phyloP scores from a whole-genome alignment of 106 monocot genomes.

The Dendrobium catenatum region DNA sequence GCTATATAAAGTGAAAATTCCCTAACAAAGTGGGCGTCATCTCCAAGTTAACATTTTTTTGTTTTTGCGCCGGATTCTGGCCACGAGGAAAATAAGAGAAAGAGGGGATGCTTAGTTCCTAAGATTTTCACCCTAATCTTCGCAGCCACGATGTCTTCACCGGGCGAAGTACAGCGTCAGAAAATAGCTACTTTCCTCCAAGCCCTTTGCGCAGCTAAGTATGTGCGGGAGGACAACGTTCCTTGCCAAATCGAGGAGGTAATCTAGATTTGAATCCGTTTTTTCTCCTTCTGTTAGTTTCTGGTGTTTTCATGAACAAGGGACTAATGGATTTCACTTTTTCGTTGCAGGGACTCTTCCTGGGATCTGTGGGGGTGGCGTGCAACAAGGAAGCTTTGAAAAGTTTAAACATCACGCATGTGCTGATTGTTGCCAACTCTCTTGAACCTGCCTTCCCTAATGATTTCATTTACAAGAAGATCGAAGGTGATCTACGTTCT shows the following conservation, averaged over 20 bases:
- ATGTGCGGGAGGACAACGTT: slow-evolving; percentile 43
- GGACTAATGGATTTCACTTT: not conserved
- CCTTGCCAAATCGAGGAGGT: slow-evolving; percentile 75
- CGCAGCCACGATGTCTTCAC: slow-evolving; percentile 8
- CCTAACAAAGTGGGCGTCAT: too few species aligned
- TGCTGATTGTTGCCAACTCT: slow-evolving; percentile 68
- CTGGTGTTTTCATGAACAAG: not conserved
- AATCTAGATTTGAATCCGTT: not conserved
- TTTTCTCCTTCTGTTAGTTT: not conserved
- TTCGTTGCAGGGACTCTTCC: slow-evolving; percentile 53
- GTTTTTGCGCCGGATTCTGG: too few species aligned
- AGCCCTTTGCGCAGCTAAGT: slow-evolving; percentile 38
- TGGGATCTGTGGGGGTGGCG: slow-evolving; percentile 79
- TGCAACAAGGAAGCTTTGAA: slow-evolving; percentile 53
- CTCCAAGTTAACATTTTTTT: too few species aligned
- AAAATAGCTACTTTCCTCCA: slow-evolving; percentile 28
- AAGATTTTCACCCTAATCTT: not conserved
- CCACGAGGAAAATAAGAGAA: too few species aligned
- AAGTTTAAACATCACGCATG: slow-evolving; percentile 57
- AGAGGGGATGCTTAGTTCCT: not conserved
- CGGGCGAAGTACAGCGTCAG: slow-evolving; percentile 9
- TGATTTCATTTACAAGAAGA: slow-evolving; percentile 84
- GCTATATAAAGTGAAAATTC: too few species aligned
- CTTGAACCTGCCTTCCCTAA: slow-evolving; percentile 56
- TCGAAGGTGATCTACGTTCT: slow-evolving; percentile 43